phyloP scores from a whole-genome alignment of 2,329 filamentous ascomycete genomes.

The Dendrostoma leiphaemia region DNA sequence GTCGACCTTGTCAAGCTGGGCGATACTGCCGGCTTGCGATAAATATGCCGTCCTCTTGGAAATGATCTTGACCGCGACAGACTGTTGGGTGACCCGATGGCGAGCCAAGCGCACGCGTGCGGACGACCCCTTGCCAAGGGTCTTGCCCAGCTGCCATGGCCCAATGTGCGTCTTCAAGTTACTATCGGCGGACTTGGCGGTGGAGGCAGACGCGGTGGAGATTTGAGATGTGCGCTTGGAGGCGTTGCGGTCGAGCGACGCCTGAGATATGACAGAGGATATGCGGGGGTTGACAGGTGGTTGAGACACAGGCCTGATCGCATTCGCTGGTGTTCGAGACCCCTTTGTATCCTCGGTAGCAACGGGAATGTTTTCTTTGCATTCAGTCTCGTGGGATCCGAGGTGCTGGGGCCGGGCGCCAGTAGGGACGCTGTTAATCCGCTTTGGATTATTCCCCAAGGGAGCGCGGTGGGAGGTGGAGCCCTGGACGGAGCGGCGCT shows the following conservation, averaged over 20 bases:
- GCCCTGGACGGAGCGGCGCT: slow-evolving; percentile 1
- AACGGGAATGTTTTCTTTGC: slow-evolving; percentile 16
- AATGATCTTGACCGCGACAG: slow-evolving; percentile 93
- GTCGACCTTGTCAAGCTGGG: slow-evolving; percentile 75
- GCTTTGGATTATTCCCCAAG: slow-evolving; percentile 12
- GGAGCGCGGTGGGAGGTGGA: slow-evolving; percentile 6
- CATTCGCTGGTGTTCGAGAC: neutral
- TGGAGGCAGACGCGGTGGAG: slow-evolving; percentile 35
- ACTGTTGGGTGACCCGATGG: slow-evolving; percentile 73
- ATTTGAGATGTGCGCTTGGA: slow-evolving; percentile 38
- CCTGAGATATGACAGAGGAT: slow-evolving; percentile 30
- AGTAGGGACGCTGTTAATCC: slow-evolving; percentile 11
- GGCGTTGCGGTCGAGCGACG: slow-evolving; percentile 25
- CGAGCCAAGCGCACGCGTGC: slow-evolving; percentile 84
- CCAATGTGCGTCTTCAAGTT: slow-evolving; percentile 73
- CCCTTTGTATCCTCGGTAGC: neutral
- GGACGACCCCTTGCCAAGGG: slow-evolving; percentile 84
- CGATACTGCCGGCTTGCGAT: slow-evolving; percentile 81
- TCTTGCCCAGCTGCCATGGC: slow-evolving; percentile 89
- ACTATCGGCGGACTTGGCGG: slow-evolving; percentile 27
- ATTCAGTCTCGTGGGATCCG: slow-evolving; percentile 10
- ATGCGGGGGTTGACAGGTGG: slow-evolving; percentile 27
- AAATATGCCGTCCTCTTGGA: slow-evolving; percentile 77
- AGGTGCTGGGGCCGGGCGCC: neutral
- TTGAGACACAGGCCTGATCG: slow-evolving; percentile 4